Conservation (phyloP, 306 rosid species). For the Castanopsis chinensis region DNA sequence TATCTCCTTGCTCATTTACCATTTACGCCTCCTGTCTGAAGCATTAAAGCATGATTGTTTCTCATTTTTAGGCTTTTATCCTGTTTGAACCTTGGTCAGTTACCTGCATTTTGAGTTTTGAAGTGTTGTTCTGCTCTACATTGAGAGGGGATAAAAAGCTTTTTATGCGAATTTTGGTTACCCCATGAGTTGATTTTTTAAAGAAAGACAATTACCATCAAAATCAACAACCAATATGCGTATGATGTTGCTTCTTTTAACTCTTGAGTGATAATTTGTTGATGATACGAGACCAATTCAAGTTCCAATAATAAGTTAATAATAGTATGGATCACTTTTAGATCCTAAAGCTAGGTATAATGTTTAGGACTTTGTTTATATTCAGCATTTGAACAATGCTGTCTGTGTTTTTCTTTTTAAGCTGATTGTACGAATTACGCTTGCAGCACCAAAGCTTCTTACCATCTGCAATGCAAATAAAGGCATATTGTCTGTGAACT, state of each 20-base stretch:
- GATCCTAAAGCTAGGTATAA: conserved; percentile 1
- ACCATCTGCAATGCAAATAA: conserved; percentile 30
- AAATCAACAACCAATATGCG: background rate
- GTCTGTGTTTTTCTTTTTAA: conserved; percentile 4
- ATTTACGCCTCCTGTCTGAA: background rate
- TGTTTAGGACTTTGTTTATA: conserved; percentile 12
- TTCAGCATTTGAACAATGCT: conserved; percentile 6
- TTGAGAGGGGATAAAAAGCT: background rate
- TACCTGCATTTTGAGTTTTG: background rate
- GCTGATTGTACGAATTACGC: conserved; percentile 29
- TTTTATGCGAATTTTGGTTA: background rate
- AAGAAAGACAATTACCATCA: background rate
- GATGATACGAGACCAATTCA: background rate
- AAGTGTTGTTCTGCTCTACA: background rate
- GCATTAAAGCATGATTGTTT: background rate
- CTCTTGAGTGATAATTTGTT: background rate
- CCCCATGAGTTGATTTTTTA: too few species aligned
- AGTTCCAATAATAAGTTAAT: background rate
- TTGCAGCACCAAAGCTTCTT: conserved; percentile 60
- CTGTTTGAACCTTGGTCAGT: background rate
- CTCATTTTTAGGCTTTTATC: background rate
- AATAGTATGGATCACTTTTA: background rate
- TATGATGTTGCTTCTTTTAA: background rate
- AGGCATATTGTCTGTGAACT: conserved; percentile 24
- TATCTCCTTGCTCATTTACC: background rate